Evolutionary conservation across 78 protist species (phyloP), one percentile per base, ranked within the genome.

Genomic region (Anaeramoeba ignava): DNA sequence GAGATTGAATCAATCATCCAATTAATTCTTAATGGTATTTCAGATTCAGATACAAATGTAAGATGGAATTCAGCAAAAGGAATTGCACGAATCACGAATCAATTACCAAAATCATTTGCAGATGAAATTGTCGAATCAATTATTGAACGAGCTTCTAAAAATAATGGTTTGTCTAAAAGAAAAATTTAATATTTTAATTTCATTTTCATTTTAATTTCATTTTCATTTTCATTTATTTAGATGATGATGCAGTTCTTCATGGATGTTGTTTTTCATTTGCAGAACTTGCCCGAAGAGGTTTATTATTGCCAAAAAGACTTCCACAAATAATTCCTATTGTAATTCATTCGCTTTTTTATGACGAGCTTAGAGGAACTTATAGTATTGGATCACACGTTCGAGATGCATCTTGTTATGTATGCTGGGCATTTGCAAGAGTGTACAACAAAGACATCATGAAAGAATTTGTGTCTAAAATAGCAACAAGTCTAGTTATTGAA

Each of bases 381-480:
- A 88, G 92, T 80, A 93, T 96, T 36, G 99, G 99, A 0, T 54
- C 93, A 3, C 89, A 95, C 41, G 98, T 97, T 2, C 86, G 99
- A 40, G 99, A 97, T 81, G 95, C 98, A 8, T 95, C 98, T 1
- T 93, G 96, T 81, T 97, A 93, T 84, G 95, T 95, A 2, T 85
- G 91, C 83, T 97, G 99, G 99, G 94, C 98, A 3, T 89, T 97
- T 0, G 98, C 96, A 17, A 87, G 98, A 23, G 94, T 97, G 31
- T 96, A 95, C 83, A 94, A 82, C 2, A 88, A 92, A 36, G 40
- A 68, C 0, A 80, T 90, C 17, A 80, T 87, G 90, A 67, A 2
- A 90, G 78, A 84, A 39, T 73, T 87, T 86, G 86, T 89, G 33
- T 67, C 67, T 36, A 8, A 0, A 38, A 82, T 91, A 42, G 87